Base-by-base conservation (phyloP, 495 filamentous ascomycete species). In the Xylaria nigripes region DNA sequence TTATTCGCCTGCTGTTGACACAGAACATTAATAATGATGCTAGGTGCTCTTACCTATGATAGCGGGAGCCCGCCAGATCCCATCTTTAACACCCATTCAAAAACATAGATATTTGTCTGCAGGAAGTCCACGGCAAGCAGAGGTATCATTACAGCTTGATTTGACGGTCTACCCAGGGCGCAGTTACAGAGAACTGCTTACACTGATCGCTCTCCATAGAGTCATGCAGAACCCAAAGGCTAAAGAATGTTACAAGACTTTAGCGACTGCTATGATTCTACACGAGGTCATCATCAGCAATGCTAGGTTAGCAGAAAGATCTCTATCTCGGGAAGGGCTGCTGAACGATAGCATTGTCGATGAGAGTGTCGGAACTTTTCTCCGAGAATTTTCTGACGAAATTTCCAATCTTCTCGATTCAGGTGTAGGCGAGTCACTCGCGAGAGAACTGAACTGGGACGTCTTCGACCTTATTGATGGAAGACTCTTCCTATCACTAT, bases 381-480 rank as follows among this genome's bases (percentile, higher is more conserved):
- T 55, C 9, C 18, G 36, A 19, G 6, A 6, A 27, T 50, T 55
- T 38, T 55, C 45, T 16, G 30, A 50, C 36, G 25, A 42, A 45
- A 12, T 29, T n/a, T 21, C 34, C 24, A 16, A 41, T 30, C 16
- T 54, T 13, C 3, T 54, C 2, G 43, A 40, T 7, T 54, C 24
- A 2, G 32, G 46, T 19, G 12, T 44, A 16, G 38, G 45, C 16
- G 34, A 43, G 16, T 46, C 25, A 56, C 51, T 6, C 51, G 22
- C 23, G 16, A 16, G 10, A 40, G 57, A 27, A 18, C 58, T 32
- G 50, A 41, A 44, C 23, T 80, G 73, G 59, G 79, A 87, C 58
- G 56, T 82, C 0, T 74, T 69, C 19, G 86, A 89, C 61, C 62
- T 83, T 9, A 50, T 88, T n/a, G 86, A 89, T 60, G 86, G 85